Conservation (phyloP, 1,284 basidiomycete genomes). For the Marasmius sp. region DNA sequence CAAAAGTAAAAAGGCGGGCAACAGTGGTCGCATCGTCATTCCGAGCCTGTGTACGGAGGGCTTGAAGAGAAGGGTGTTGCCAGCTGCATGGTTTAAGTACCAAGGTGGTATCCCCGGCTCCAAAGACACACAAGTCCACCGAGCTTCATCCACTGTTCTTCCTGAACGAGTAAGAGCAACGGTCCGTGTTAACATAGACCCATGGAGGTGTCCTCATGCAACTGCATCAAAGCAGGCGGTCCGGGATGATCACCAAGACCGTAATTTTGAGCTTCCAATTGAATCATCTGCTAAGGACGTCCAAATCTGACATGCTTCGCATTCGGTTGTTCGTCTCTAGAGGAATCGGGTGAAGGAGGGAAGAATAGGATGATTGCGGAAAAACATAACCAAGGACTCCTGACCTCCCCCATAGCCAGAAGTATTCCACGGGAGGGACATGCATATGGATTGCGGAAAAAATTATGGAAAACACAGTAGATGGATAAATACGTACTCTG, state of each 20-base stretch:
- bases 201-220: too few relatives aligned
- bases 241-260: not conserved
- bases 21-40: not conserved
- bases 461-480: not conserved
- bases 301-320: too few relatives aligned
- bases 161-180: not conserved
- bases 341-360: not conserved
- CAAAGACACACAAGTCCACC: not conserved
- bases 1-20: not conserved
- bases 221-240: too few relatives aligned
- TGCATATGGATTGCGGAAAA: not conserved
- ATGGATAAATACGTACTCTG: not conserved
- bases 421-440: not conserved
- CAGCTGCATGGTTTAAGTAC: not conserved
- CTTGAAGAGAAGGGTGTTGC: not conserved
- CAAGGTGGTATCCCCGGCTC: not conserved
- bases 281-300: too few relatives aligned
- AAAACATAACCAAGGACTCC: not conserved
- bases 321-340: too few relatives aligned
- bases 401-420: not conserved
- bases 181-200: too few relatives aligned
- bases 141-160: not conserved
- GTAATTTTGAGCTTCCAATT: not conserved
- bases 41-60: not conserved
- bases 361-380: not conserved